phyloP scores from a whole-genome alignment of 2,329 filamentous ascomycete species.

The Diplodia intermedia region DNA sequence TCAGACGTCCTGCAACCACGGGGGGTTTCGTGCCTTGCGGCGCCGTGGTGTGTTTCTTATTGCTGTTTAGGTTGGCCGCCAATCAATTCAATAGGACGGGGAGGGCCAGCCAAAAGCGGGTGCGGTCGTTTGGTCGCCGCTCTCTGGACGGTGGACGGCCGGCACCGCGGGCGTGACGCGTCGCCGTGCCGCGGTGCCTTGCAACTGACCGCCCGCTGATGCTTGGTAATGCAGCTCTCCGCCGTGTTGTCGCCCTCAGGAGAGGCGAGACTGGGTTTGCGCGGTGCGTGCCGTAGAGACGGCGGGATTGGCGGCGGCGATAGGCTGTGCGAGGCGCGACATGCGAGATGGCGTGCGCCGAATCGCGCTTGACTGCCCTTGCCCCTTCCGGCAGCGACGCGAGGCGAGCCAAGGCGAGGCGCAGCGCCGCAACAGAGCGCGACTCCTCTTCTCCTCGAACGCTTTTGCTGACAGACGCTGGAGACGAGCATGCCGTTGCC shows the following conservation, averaged over 20 bases:
- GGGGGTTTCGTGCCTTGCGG: not conserved
- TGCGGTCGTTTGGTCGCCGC: not conserved
- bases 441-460: not conserved
- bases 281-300: not conserved
- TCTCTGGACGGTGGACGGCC: not conserved
- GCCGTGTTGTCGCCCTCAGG: not conserved
- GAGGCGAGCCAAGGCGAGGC: conserved; percentile 18
- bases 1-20: not conserved
- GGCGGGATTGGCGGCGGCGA: conserved; percentile 16
- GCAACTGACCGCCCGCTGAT: not conserved
- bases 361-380: conserved; percentile 4
- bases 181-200: not conserved
- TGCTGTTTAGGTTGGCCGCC: no score
- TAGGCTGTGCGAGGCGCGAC: conserved; percentile 20
- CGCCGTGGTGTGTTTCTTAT: conserved; percentile 8
- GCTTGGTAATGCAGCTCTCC: conserved; percentile 7
- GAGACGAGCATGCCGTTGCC: not conserved
- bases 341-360: conserved; percentile 5
- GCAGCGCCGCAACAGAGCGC: conserved; percentile 10
- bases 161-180: conserved; percentile 1
- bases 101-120: not conserved
- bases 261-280: not conserved
- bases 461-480: not conserved
- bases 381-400: not conserved
- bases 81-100: no score